Evolutionary conservation across 73 alveolate species (phyloP).

Genomic region (Paramecium tetraurelia): DNA sequence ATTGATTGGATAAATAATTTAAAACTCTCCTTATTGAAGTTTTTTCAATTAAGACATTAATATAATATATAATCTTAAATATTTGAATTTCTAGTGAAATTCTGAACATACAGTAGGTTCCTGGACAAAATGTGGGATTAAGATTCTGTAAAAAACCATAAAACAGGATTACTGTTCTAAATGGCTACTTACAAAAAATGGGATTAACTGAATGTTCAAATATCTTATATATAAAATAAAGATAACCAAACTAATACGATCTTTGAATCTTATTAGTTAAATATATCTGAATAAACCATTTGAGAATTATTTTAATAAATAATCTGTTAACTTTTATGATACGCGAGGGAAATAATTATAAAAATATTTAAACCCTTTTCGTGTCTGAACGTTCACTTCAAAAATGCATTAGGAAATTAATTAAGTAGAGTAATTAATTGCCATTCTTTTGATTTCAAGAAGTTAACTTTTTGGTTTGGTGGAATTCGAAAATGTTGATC

Average conservation of each 20-base stretch:
- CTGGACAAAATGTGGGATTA: not conserved
- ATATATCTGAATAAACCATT: not conserved
- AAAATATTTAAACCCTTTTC: not conserved
- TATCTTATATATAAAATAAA: no score
- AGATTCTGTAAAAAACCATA: not conserved
- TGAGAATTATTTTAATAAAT: no score
- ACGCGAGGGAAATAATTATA: not conserved
- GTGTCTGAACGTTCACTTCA: not conserved
- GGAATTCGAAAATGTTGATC: not conserved
- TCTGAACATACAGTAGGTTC: not conserved
- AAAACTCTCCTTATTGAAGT: not conserved
- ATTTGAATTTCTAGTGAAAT: not conserved
- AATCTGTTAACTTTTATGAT: not conserved
- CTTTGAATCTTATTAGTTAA: not conserved
- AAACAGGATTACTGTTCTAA: not conserved
- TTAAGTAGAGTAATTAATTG: not conserved
- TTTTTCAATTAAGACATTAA: conserved; percentile 3
- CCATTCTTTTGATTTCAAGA: not conserved
- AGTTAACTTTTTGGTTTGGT: not conserved
- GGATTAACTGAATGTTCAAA: not conserved
- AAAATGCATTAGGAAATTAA: not conserved
- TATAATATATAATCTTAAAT: not conserved
- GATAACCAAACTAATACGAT: not conserved
- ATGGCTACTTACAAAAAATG: not conserved
- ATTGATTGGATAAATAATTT: not conserved